Percentiles rank a stretch among this genome's conserved stretches.
phyloP scores from a whole-genome alignment of 768 basidiomycete genomes.

The Lentinula lateritia region DNA sequence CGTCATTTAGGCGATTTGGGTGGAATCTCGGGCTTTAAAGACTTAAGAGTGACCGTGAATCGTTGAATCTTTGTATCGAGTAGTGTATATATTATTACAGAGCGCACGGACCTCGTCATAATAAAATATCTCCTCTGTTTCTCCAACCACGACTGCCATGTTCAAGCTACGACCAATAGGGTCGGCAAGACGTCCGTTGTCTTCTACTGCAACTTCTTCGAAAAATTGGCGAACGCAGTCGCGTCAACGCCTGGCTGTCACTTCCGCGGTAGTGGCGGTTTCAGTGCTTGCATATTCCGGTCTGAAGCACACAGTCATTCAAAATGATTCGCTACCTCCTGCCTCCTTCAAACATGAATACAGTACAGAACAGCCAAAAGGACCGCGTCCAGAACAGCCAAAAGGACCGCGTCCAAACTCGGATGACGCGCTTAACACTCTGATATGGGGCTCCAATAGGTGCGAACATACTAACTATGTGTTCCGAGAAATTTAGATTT shows the following conservation, averaged over 20 bases:
- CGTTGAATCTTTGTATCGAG: too few species aligned
- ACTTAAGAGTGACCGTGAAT: not conserved
- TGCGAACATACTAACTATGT: constrained; percentile 21
- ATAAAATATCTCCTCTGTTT: not conserved
- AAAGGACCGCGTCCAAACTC: not conserved
- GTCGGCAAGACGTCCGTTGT: not conserved
- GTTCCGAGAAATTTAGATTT: not conserved
- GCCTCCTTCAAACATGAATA: constrained; percentile 3
- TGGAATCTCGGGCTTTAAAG: constrained; percentile 24
- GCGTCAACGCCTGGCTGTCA: not conserved
- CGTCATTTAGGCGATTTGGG: constrained; percentile 37
- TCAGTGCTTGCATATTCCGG: constrained; percentile 1
- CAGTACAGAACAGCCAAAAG: not conserved
- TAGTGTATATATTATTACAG: not conserved
- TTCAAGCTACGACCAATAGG: not conserved
- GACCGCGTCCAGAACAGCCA: not conserved
- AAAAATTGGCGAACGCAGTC: not conserved
- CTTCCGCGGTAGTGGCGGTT: not conserved
- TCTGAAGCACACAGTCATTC: constrained; percentile 12
- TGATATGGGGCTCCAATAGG: constrained; percentile 79
- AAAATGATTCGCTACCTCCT: constrained; percentile 26
- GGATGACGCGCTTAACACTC: constrained; percentile 28
- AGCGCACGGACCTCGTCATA: not conserved
- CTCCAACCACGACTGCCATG: not conserved
- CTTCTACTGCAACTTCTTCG: not conserved